Conservation (phyloP, 2,329 filamentous ascomycete genomes). For the Hymenoscyphus fraxineus region DNA sequence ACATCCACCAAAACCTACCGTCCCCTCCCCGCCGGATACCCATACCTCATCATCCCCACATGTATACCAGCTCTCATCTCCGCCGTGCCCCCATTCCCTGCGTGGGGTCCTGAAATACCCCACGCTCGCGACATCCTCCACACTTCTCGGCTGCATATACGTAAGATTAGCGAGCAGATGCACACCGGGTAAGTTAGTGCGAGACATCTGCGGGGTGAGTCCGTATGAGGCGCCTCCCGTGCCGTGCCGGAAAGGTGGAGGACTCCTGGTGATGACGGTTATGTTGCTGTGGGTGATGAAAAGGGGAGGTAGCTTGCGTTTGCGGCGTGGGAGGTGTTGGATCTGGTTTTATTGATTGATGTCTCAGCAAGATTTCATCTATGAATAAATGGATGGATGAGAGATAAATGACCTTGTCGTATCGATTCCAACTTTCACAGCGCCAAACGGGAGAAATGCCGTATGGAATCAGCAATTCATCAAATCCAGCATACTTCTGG, state of each 20-base stretch:
- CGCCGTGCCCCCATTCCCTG: conserved; percentile 47
- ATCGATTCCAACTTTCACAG: conserved; percentile 17
- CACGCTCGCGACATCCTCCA: conserved; percentile 44
- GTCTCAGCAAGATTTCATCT: too few relatives aligned
- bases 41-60: conserved; percentile 49
- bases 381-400: conserved; percentile 25
- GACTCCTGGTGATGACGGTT: conserved; percentile 43
- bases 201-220: conserved; percentile 47
- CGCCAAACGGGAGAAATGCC: conserved; percentile 19
- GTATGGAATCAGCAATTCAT: too few relatives aligned
- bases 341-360: not conserved
- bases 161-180: conserved; percentile 43
- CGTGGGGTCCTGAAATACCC: conserved; percentile 50
- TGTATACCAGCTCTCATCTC: conserved; percentile 48
- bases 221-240: conserved; percentile 58
- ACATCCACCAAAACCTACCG: conserved; percentile 45
- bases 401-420: conserved; percentile 25
- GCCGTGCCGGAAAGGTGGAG: conserved; percentile 41
- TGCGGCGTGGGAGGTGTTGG: not conserved
- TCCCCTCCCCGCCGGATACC: conserved; percentile 39
- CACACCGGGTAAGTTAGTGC: conserved; percentile 34
- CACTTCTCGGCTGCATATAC: conserved; percentile 34
- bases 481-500: too few relatives aligned
- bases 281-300: conserved; percentile 39
- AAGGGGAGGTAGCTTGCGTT: conserved; percentile 38